Base-by-base conservation (phyloP, 805 yeast genomes). In the Saccharomycopsis oosterbeekiorum region DNA sequence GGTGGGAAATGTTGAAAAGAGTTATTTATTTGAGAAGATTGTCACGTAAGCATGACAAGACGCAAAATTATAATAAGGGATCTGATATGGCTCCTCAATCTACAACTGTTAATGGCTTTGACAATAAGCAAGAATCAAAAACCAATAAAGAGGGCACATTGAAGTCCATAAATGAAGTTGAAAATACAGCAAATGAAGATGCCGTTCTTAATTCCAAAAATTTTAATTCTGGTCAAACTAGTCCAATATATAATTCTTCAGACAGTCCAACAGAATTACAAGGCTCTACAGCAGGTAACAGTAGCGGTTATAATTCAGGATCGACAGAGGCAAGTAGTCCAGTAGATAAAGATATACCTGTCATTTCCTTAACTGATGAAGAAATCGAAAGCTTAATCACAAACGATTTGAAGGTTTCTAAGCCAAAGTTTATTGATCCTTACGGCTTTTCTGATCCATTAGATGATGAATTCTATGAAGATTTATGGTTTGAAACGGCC, bases 401-500 rank as follows among this genome's bases (percentile, higher is more conserved):
- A 9, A 58, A 55, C 24, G 58, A 55, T 15, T 55, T 59, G 39
- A 60, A 62, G 26, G 56, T 62, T 24, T 40, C 37, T 12, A 59
- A 60, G 74, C 73, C 61, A 70, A 70, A 77, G 64, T 85, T 84
- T 61, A 79, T 94, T 64, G 97, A 91, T 70, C 99, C 99, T 0
- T 92, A 89, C 72, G 76, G 83, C 1, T 91, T 94, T 70, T 85
- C 81, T 61, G 99, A 94, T 73, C 99, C 99, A 0, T 70, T 94
- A 56, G 83, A 80, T 62, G 86, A 82, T n/a, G 82, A 81, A 1
- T 94, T 94, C 70, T 89, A 84, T 68, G 92, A 88, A 67, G 97
- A 90, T 67, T 71, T 85, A 8, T 93, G 97, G 97, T 81, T 79
- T 70, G 85, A 85, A 4, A 83, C 82, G 68, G 97, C 99, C 0